phyloP scores from a whole-genome alignment of 306 rosid genomes.

The Erythrophleum fordii region DNA sequence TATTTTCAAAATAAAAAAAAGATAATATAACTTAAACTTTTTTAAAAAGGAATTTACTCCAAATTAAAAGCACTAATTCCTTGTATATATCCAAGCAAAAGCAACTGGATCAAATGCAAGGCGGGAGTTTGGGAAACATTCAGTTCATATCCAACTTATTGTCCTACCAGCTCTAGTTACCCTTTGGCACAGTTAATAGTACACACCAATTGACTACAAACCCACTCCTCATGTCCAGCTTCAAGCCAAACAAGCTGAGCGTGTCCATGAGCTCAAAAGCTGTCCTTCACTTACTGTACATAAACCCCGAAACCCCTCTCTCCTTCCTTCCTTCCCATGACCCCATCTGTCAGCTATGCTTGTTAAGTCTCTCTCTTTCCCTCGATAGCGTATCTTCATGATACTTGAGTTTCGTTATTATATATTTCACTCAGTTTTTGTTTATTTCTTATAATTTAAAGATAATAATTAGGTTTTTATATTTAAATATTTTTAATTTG shows the following conservation, averaged over 20 bases:
- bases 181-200: slow-evolving; percentile 33
- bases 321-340: slow-evolving; percentile 38
- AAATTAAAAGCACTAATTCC: background rate
- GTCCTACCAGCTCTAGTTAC: slow-evolving; percentile 38
- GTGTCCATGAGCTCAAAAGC: slow-evolving; percentile 71
- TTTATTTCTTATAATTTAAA: no score
- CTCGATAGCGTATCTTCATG: slow-evolving; percentile 12
- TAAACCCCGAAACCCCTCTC: slow-evolving; percentile 41
- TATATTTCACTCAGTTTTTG: background rate
- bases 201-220: slow-evolving; percentile 30
- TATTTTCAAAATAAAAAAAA: no score
- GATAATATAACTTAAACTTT: no score
- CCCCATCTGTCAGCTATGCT: slow-evolving; percentile 71
- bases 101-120: slow-evolving; percentile 45
- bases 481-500: background rate
- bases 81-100: slow-evolving; percentile 52
- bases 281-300: slow-evolving; percentile 52
- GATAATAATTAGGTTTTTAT: no score
- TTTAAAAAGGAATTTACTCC: no score
- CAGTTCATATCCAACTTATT: slow-evolving; percentile 70
- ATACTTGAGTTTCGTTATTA: no score
- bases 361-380: slow-evolving; percentile 56
- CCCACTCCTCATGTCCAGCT: slow-evolving; percentile 42
- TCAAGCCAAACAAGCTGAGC: slow-evolving; percentile 81
- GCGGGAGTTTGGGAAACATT: slow-evolving; percentile 49